Conservation (phyloP, 805 yeast genomes). For the Myxozyma melibiosi region DNA sequence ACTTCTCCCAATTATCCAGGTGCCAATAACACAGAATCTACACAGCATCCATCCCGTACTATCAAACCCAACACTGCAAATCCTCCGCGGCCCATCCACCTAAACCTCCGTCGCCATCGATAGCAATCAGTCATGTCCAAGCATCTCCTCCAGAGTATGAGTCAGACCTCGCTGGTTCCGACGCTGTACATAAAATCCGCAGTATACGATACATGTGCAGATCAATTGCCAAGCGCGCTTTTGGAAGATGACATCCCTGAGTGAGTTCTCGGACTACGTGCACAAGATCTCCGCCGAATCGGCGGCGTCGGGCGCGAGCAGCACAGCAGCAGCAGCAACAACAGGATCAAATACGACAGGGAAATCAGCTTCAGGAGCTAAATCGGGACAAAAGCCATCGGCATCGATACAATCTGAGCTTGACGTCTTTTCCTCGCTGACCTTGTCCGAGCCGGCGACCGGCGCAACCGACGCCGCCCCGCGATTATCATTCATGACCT, state of each 20-base stretch:
- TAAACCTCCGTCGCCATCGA: too few species aligned
- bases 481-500: constrained; percentile 16
- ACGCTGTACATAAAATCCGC: too few species aligned
- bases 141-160: too few species aligned
- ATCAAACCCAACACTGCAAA: too few species aligned
- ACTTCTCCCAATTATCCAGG: too few species aligned
- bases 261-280: constrained; percentile 32
- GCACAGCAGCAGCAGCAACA: background rate
- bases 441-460: constrained; percentile 7
- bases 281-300: constrained; percentile 10
- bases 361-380: background rate
- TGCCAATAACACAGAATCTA: too few species aligned
- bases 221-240: background rate
- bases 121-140: too few species aligned
- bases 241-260: constrained; percentile 25
- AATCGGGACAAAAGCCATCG: background rate
- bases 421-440: constrained; percentile 24
- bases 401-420: constrained; percentile 23
- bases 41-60: too few species aligned
- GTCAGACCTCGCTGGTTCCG: too few species aligned
- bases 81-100: too few species aligned
- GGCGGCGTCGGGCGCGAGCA: background rate
- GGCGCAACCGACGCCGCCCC: background rate
- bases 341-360: background rate
- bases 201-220: too few species aligned